Conservation (phyloP, 164 flowering plant genomes). For the Piper betle region DNA sequence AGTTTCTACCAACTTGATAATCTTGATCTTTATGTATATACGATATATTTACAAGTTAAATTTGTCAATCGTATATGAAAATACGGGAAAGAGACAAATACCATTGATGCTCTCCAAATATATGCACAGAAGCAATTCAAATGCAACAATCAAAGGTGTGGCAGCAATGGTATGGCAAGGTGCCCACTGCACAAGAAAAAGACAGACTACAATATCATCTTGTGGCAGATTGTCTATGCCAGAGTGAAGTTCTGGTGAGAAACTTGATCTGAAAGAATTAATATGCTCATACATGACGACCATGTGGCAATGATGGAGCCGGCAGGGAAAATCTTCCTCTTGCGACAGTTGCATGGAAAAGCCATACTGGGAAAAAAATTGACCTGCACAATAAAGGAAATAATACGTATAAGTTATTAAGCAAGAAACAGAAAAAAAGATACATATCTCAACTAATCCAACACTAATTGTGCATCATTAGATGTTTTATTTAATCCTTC, state of each 20-base stretch:
- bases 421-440: neutral
- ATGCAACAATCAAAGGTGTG: constrained; percentile 69
- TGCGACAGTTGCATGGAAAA: constrained; percentile 74
- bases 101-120: constrained; percentile 74
- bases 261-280: neutral
- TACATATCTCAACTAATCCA: neutral
- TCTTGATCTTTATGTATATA: too few relatives aligned
- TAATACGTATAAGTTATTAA: neutral
- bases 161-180: constrained; percentile 92
- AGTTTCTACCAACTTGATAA: neutral
- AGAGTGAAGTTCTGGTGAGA: too few relatives aligned
- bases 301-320: constrained; percentile 81
- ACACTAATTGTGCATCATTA: too few relatives aligned
- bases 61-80: neutral
- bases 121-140: constrained; percentile 85
- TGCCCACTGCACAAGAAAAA: constrained; percentile 61
- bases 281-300: constrained; percentile 52
- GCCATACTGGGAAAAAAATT: constrained; percentile 69
- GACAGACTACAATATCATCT: neutral
- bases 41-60: too few relatives aligned
- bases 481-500: too few relatives aligned
- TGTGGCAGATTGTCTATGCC: neutral
- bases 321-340: constrained; percentile 94
- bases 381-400: constrained; percentile 30
- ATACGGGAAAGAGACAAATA: constrained; percentile 13